phyloP scores from a whole-genome alignment of 371 early-diverging fungal species.

The Fennellomyces sp. region DNA sequence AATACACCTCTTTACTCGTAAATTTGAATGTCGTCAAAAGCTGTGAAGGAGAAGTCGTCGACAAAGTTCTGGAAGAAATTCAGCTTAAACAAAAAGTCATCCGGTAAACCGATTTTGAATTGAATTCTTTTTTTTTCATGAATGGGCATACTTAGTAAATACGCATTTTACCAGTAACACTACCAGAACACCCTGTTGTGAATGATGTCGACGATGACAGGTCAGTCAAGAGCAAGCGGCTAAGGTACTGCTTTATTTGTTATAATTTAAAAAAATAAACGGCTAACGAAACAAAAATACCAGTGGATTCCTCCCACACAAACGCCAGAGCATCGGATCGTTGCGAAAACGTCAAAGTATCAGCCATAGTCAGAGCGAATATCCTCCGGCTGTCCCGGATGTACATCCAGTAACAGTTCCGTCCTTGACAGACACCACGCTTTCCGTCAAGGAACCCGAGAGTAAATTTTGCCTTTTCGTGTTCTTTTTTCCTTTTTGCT shows the following conservation, averaged over 20 bases:
- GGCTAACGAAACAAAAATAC: not conserved
- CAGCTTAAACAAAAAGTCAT: slow-evolving; percentile 31
- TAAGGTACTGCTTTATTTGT: too few species aligned
- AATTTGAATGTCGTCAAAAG: slow-evolving; percentile 64
- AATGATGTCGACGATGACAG: slow-evolving; percentile 17
- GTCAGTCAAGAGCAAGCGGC: slow-evolving; percentile 19
- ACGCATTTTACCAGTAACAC: not conserved
- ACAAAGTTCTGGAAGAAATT: slow-evolving; percentile 48
- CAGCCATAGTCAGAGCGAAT: not conserved
- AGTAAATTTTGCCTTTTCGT: too few species aligned
- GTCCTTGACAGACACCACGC: not conserved
- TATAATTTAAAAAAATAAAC: not conserved
- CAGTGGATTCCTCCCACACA: slow-evolving; percentile 17
- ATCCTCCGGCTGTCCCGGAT: slow-evolving; percentile 3
- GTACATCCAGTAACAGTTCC: too few species aligned
- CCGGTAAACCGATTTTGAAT: not conserved
- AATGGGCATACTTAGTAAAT: not conserved
- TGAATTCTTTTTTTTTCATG: not conserved
- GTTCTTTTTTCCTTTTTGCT: too few species aligned
- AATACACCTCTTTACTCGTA: slow-evolving; percentile 64
- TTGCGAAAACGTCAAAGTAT: slow-evolving; percentile 13
- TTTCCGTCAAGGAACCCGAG: not conserved
- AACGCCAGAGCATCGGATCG: slow-evolving; percentile 16
- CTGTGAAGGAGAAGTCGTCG: slow-evolving; percentile 17
- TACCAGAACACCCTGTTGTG: slow-evolving; percentile 2